Conservation (phyloP, 2,329 filamentous ascomycete species). For the Fusarium domesticum region DNA sequence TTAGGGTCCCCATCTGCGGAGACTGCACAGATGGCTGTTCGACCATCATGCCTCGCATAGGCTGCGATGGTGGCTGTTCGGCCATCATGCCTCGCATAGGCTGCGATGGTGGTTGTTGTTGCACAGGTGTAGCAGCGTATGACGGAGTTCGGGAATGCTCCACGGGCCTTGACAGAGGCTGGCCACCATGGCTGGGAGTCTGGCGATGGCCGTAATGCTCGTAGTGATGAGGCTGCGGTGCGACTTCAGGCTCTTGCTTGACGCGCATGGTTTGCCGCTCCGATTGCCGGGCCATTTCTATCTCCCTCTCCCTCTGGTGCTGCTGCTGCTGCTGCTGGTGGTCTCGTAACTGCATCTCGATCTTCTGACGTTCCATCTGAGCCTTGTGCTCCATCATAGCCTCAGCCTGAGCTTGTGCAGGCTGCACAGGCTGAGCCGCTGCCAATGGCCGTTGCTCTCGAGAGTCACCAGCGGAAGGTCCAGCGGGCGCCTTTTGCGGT, state of each 20-base stretch:
- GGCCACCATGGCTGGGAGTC: slow-evolving; percentile 38
- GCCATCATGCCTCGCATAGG: slow-evolving; percentile 40
- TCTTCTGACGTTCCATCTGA: slow-evolving; percentile 33
- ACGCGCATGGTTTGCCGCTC: slow-evolving; percentile 37
- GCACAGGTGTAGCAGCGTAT: slow-evolving; percentile 28
- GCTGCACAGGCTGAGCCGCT: slow-evolving; percentile 35
- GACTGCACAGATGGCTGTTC: slow-evolving; percentile 39
- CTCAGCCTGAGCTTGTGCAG: slow-evolving; percentile 30
- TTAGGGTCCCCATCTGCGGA: slow-evolving; percentile 39
- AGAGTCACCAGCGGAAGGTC: slow-evolving; percentile 33
- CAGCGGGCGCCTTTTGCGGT: slow-evolving; percentile 38
- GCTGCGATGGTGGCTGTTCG: slow-evolving; percentile 39
- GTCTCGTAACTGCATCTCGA: slow-evolving; percentile 32
- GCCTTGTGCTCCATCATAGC: slow-evolving; percentile 32
- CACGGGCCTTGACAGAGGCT: slow-evolving; percentile 38
- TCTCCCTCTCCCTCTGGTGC: slow-evolving; percentile 23
- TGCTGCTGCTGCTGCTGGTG: slow-evolving; percentile 20
- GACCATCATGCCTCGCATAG: slow-evolving; percentile 40
- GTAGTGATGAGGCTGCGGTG: slow-evolving; percentile 40
- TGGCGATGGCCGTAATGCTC: slow-evolving; percentile 44
- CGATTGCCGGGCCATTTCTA: slow-evolving; percentile 29
- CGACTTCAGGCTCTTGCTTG: slow-evolving; percentile 51
- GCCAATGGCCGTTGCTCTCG: slow-evolving; percentile 35
- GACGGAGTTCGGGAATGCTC: slow-evolving; percentile 42
- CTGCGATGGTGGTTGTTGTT: slow-evolving; percentile 39